These are phyloP conservation scores for Rhizoclosmatium globosum DNA, from an alignment of 192 early-diverging fungal genomes.

Conservation along the genomic window DNA sequence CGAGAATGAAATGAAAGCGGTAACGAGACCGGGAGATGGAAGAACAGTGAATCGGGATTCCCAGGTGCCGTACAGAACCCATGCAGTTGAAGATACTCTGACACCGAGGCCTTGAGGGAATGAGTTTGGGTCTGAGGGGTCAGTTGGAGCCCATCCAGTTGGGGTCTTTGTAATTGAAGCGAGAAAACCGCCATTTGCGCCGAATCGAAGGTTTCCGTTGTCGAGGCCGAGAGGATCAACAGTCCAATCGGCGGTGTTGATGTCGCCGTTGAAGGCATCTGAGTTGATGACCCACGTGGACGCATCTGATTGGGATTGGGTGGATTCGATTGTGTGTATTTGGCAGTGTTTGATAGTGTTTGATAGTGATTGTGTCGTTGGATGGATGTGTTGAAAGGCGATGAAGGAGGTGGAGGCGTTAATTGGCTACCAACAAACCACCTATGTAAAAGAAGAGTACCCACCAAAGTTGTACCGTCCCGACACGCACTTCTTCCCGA, in stretches of 20 bases:
- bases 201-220: conserved; percentile 39
- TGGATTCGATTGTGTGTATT: neutral
- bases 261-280: conserved; percentile 49
- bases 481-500: conserved; percentile 37
- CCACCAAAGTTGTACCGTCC: conserved; percentile 40
- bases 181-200: conserved; percentile 36
- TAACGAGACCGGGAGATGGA: conserved; percentile 37
- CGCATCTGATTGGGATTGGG: neutral
- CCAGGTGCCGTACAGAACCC: conserved; percentile 45
- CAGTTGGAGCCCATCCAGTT: neutral
- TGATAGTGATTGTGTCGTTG: neutral
- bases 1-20: conserved; percentile 51
- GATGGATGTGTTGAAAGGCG: too few relatives aligned
- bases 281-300: conserved; percentile 46
- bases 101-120: conserved; percentile 3
- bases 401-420: too few relatives aligned
- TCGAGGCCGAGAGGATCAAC: conserved; percentile 36
- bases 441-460: too few relatives aligned
- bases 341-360: neutral
- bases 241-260: conserved; percentile 43
- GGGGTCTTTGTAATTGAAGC: conserved; percentile 16
- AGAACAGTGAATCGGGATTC: conserved; percentile 32
- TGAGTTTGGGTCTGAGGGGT: neutral
- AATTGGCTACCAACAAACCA: too few relatives aligned
- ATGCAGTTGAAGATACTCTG: conserved; percentile 41